Evolutionary conservation across 1,284 basidiomycete genomes (phyloP), one percentile per base, ranked within the genome.

Genomic region (Tremellales sp.): DNA sequence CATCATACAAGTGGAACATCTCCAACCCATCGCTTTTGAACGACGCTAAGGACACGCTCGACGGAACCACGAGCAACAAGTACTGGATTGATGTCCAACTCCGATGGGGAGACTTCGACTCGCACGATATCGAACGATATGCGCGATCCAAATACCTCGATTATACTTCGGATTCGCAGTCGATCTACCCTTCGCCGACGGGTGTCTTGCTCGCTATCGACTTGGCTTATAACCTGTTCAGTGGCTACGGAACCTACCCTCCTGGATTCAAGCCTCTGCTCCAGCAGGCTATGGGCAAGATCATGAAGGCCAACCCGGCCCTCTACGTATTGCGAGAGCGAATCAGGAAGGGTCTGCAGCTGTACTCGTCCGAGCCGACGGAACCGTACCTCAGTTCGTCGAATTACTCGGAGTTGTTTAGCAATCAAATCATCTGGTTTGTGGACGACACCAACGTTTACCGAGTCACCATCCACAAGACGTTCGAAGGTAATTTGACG

Each of bases 371-470:
- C 21, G 95, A 98, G 74, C 94, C 95, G 5, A 99, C 95, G 16
- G 95, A 99, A 73, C 95, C 95, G 39, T 98, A 98, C 75, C 78
- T 98, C 63, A 97, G 94, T 78, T 69, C 63, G 45, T 70, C 87
- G 79, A 97, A 97, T 74, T 73, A 97, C 72, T 94, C 92, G 4
- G 93, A 97, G 74, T 74, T 97, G 39, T 97, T 97, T 79, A 93
- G 89, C n/a, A 98, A 98, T 75, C 94, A 97, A 73, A 94, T 98
- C 71, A 97, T 98, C 58, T 99, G 94, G 95, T 97, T 98, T 68
- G 93, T 98, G 56, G 95, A 99, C 68, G 95, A 99, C 70, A 98
- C 95, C 37, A 97, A 98, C 63, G 95, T 98, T 22, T 98, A 99
- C 75, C 91, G 95, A 60, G 95, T 99, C 47, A 98, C 94, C 7